A percentile compares a stretch with the other conserved stretches of the same genome.
Conservation (phyloP, 345 rosid genomes). For the Litchi chinensis region DNA sequence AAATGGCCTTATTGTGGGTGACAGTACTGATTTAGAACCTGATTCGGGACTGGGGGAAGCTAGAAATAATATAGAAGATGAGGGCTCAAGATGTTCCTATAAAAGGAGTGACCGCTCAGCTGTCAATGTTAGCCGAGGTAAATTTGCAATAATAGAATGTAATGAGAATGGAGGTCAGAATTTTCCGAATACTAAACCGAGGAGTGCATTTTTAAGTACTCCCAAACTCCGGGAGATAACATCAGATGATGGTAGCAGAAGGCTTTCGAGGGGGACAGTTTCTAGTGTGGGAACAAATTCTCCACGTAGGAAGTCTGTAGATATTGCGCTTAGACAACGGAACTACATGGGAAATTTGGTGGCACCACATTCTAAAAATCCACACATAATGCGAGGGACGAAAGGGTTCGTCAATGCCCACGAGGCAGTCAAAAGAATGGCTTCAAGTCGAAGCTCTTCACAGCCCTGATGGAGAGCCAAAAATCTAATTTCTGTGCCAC, state of each 20-base stretch:
- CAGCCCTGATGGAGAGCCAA: constrained; percentile 25
- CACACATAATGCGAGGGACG: constrained; percentile 28
- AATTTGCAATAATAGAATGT: constrained; percentile 11
- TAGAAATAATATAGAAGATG: constrained; percentile 11
- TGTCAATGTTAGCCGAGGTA: not conserved
- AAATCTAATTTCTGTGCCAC: constrained; percentile 15
- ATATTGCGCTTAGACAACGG: constrained; percentile 1
- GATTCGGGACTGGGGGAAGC: constrained; percentile 11
- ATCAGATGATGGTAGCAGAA: constrained; percentile 19
- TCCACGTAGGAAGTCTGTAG: constrained; percentile 7
- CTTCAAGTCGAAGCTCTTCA: constrained; percentile 23
- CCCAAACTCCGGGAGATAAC: not conserved
- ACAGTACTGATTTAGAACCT: constrained; percentile 5
- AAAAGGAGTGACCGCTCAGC: constrained; percentile 13
- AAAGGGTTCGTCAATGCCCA: constrained; percentile 29
- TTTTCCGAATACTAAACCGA: constrained; percentile 10
- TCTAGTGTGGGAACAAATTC: not conserved
- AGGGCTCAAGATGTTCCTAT: constrained; percentile 22
- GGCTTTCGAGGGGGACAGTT: constrained; percentile 1
- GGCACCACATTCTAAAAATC: constrained; percentile 16
- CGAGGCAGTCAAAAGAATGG: constrained; percentile 19
- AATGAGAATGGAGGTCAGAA: constrained; percentile 14
- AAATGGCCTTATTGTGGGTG: not conserved
- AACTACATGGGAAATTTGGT: constrained; percentile 8
- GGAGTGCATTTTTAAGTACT: constrained; percentile 7